Evolutionary conservation across 2,329 filamentous ascomycete species (phyloP), one percentile per base, ranked within the genome.

Genomic region (Aspergillus sp.): DNA sequence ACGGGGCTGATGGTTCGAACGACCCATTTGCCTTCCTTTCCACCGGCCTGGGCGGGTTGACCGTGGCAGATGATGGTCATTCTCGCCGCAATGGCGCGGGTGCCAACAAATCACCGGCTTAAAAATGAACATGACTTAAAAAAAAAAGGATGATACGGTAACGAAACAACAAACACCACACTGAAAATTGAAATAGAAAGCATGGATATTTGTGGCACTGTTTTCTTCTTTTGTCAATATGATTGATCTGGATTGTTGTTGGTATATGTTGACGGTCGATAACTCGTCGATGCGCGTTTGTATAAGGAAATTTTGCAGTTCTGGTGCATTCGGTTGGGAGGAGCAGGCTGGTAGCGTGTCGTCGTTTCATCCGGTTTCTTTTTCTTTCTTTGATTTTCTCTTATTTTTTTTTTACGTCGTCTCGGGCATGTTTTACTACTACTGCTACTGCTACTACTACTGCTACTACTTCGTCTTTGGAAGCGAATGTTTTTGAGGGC

Each of bases 21-120:
- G 81, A 83, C 57, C 80, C 80, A 5, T 83, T 84, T 66, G 78
- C 78, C 26, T 83, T 84, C 71, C 73, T 84, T 48, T 80, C 77
- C 29, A 70, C 73, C 26, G 78, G 79, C 33, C 73, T 84, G 49
- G 77, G 78, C 47, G 74, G 76, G 30, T 67, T 84, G 49, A 79
- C 77, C 32, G 78, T 83, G 44, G 61, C 61, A 30, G 72, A 73
- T 47, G 73, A 74, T 51, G 50, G 65, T 38, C 68, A 70, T 51
- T 62, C 66, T 47, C 70, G 71, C 41, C 67, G 71, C 45, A 73
- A 73, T 48, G 71, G 71, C 43, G 62, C 68, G 44, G 61, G 68
- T 51, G 60, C 69, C 45, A 72, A 64, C 62, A 73, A 73, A 57
- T 73, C 71, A 45, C 70, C 70, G 41, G 68, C 66, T 19, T 30